phyloP scores from a whole-genome alignment of 2,329 filamentous ascomycete genomes.

The Colletotrichum spinosum region DNA sequence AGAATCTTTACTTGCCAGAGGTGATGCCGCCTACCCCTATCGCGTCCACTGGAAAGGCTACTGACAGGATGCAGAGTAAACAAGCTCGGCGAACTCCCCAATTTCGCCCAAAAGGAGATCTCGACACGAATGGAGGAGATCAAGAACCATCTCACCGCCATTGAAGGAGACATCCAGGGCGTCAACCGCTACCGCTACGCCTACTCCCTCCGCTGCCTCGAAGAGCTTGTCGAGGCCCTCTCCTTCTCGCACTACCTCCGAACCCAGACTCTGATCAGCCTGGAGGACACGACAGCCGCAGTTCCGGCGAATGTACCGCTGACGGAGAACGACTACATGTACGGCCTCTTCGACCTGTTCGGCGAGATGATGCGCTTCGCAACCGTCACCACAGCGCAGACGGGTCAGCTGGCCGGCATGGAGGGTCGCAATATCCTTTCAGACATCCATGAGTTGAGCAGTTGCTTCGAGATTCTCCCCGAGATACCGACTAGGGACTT shows the following conservation, averaged over 20 bases:
- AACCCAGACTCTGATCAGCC: constrained; percentile 79
- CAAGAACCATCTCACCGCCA: constrained; percentile 71
- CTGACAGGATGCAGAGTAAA: constrained; percentile 30
- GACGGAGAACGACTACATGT: constrained; percentile 86
- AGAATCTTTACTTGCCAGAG: constrained; percentile 56
- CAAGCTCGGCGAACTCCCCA: constrained; percentile 35
- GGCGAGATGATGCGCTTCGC: constrained; percentile 98
- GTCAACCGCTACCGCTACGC: constrained; percentile 88
- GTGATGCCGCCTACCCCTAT: constrained; percentile 39
- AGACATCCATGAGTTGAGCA: constrained; percentile 84
- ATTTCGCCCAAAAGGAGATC: constrained; percentile 74
- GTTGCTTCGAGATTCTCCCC: constrained; percentile 79
- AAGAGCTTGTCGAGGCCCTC: constrained; percentile 94
- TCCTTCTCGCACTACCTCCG: constrained; percentile 90
- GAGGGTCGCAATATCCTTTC: constrained; percentile 72
- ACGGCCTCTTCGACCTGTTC: constrained; percentile 92
- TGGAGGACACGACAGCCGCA: constrained; percentile 66
- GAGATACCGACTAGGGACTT: constrained; percentile 69
- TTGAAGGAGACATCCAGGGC: constrained; percentile 79
- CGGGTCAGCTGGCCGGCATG: constrained; percentile 62
- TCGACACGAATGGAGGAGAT: constrained; percentile 78
- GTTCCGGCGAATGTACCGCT: constrained; percentile 69
- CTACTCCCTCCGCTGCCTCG: constrained; percentile 83
- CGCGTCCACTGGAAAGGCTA: constrained; percentile 1
- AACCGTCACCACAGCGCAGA: constrained; percentile 86